Conservation (phyloP, 1,284 basidiomycete species). For the Chondrostereum purpureum region DNA sequence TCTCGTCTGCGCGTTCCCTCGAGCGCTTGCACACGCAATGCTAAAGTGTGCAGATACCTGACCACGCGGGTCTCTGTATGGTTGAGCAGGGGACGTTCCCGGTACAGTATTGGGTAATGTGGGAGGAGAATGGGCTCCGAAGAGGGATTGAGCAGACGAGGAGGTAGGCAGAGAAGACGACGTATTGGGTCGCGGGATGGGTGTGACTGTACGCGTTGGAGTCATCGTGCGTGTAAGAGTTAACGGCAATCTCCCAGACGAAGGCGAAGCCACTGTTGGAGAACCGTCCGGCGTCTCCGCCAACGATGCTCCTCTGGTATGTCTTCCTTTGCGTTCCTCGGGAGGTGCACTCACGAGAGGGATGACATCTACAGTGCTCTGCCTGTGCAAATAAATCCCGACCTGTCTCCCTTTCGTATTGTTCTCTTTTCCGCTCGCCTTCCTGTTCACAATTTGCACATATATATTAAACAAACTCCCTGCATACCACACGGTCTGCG, state of each 20-base stretch:
- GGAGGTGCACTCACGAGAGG: slow-evolving; percentile 35
- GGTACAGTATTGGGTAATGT: slow-evolving; percentile 31
- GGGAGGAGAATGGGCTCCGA: slow-evolving; percentile 20
- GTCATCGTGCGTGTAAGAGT: slow-evolving; percentile 11
- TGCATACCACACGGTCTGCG: slow-evolving; percentile 74
- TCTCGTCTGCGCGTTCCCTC: slow-evolving; percentile 76
- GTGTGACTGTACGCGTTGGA: slow-evolving; percentile 17
- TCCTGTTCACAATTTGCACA: slow-evolving; percentile 77
- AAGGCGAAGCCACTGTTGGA: no score
- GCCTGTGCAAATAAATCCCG: slow-evolving; percentile 87
- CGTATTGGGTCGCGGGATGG: slow-evolving; percentile 38
- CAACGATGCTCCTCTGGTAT: slow-evolving; percentile 22
- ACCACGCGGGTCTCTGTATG: slow-evolving; percentile 71
- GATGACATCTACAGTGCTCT: slow-evolving; percentile 68
- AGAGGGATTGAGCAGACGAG: slow-evolving; percentile 16
- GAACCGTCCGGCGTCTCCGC: slow-evolving; percentile 9
- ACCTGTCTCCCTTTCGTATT: slow-evolving; percentile 61
- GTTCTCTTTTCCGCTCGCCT: slow-evolving; percentile 28
- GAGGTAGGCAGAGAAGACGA: slow-evolving; percentile 23
- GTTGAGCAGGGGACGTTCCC: slow-evolving; percentile 44
- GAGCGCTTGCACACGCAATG: slow-evolving; percentile 75
- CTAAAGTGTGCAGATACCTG: slow-evolving; percentile 74
- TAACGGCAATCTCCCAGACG: slow-evolving; percentile 1
- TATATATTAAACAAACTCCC: slow-evolving; percentile 83
- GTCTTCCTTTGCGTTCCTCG: slow-evolving; percentile 10